A percentile compares a stretch with the other conserved stretches of the same genome.
These are phyloP conservation scores for Leucocoprinus leucothites DNA, from an alignment of 768 basidiomycete genomes.

Conservation along the genomic window DNA sequence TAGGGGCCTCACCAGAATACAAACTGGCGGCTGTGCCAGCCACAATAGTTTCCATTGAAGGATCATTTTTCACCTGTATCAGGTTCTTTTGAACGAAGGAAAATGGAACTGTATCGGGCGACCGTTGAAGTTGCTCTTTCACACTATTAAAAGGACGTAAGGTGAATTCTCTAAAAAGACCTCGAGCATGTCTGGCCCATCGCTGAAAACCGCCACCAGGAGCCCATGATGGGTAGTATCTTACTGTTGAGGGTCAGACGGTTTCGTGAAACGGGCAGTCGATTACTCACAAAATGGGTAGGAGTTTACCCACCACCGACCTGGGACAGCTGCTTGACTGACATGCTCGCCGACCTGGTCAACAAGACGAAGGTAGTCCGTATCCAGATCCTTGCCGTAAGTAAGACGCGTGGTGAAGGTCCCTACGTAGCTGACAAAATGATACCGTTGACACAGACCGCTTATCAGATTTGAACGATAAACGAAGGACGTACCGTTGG, in stretches of 20 bases:
- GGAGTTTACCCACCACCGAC: background rate
- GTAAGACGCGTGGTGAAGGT: background rate
- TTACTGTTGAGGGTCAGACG: background rate
- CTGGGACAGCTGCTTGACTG: background rate
- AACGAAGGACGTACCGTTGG: background rate
- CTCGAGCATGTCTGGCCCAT: background rate
- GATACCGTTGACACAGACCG: background rate
- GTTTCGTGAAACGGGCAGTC: too few species aligned
- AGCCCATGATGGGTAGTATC: background rate
- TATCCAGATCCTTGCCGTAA: background rate
- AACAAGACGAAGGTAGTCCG: background rate
- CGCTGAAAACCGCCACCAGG: slow-evolving; percentile 1
- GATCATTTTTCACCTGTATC: background rate
- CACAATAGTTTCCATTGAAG: background rate
- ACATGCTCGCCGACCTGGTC: background rate
- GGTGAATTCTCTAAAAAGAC: background rate
- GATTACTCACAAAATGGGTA: background rate
- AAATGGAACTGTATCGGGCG: background rate
- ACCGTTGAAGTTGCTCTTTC: background rate
- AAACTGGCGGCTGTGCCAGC: background rate
- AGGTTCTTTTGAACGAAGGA: slow-evolving; percentile 4
- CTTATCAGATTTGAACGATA: too few species aligned
- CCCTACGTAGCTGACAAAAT: background rate
- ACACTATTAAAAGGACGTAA: background rate
- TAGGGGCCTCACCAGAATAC: background rate